phyloP scores from a whole-genome alignment of 805 yeast genomes.

The Candida broadrunensis region DNA sequence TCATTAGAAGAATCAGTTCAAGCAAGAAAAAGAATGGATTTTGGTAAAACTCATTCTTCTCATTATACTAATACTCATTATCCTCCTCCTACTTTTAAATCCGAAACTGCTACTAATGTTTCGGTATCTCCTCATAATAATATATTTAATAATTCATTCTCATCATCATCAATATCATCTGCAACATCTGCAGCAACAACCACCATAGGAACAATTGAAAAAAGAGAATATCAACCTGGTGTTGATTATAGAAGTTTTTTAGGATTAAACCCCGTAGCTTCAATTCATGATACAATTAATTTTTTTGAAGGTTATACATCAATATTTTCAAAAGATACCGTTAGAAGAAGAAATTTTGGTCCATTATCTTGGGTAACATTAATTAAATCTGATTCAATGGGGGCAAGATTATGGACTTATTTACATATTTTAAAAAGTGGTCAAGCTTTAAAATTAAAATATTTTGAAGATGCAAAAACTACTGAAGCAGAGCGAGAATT shows the following conservation, averaged over 20 bases:
- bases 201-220: neutral
- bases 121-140: neutral
- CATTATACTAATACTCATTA: neutral
- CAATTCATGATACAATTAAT: conserved; percentile 12
- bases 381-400: conserved; percentile 22
- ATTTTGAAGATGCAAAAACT: neutral
- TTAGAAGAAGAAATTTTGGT: conserved; percentile 25
- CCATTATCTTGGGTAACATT: conserved; percentile 31
- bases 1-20: conserved; percentile 11
- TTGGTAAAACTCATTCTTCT: neutral
- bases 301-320: conserved; percentile 21
- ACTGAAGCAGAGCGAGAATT: conserved; percentile 2
- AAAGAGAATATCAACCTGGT: neutral
- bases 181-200: too few relatives aligned
- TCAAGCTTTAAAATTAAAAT: neutral
- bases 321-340: conserved; percentile 18
- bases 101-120: too few relatives aligned
- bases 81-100: neutral
- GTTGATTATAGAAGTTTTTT: neutral
- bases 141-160: neutral
- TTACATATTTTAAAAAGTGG: conserved; percentile 4
- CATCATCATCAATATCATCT: neutral
- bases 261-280: conserved; percentile 14
- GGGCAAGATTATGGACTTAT: conserved; percentile 10
- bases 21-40: neutral